Evolutionary conservation across 495 filamentous ascomycete genomes (phyloP).

Genomic region (Tetracladium marchalianum): DNA sequence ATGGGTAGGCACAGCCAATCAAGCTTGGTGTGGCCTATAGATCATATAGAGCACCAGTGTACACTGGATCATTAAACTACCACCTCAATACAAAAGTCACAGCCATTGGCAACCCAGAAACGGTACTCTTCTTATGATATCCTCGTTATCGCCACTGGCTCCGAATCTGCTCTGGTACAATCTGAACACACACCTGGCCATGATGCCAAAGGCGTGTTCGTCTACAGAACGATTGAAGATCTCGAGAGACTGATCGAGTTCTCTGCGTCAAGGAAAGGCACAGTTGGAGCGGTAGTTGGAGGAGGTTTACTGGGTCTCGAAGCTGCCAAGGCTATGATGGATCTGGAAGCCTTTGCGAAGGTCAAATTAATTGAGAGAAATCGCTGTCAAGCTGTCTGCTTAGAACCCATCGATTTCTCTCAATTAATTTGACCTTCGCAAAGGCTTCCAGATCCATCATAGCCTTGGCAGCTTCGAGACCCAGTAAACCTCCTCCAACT

Average conservation of each 20-base stretch:
- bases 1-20: slow-evolving; percentile 42
- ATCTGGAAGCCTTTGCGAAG: slow-evolving; percentile 64
- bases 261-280: slow-evolving; percentile 52
- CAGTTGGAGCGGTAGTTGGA: slow-evolving; percentile 74
- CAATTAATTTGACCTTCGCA: slow-evolving; percentile 70
- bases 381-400: slow-evolving; percentile 79
- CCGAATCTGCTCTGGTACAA: slow-evolving; percentile 81
- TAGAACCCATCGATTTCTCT: slow-evolving; percentile 84
- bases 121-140: slow-evolving; percentile 74
- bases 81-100: slow-evolving; percentile 77
- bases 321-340: slow-evolving; percentile 93
- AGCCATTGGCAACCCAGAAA: slow-evolving; percentile 55
- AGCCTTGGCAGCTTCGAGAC: slow-evolving; percentile 89
- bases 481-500: slow-evolving; percentile 85
- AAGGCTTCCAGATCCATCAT: slow-evolving; percentile 85
- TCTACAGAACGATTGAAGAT: slow-evolving; percentile 88
- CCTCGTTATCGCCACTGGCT: slow-evolving; percentile 85
- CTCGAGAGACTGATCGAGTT: slow-evolving; percentile 74
- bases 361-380: slow-evolving; percentile 82
- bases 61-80: slow-evolving; percentile 47
- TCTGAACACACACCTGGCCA: slow-evolving; percentile 72
- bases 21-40: slow-evolving; percentile 36
- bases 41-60: slow-evolving; percentile 30
- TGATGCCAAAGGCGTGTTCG: slow-evolving; percentile 81
- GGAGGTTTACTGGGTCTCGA: slow-evolving; percentile 85